Conservation (phyloP, 2,329 filamentous ascomycete genomes). For the Colletotrichum sp. region DNA sequence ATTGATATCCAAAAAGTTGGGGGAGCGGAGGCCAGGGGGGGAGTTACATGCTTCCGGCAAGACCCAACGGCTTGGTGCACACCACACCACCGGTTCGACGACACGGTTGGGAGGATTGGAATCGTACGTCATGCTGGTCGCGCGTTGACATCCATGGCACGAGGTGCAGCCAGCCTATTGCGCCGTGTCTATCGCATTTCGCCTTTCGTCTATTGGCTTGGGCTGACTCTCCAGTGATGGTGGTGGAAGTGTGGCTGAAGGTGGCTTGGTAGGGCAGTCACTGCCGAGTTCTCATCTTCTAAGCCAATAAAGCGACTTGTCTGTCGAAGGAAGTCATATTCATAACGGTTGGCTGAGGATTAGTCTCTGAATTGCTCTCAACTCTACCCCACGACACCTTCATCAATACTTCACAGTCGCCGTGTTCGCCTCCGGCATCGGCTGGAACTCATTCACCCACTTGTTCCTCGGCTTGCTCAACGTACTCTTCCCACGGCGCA, state of each 20-base stretch:
- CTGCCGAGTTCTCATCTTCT: not conserved
- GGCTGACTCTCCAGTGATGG: not conserved
- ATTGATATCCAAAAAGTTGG: not conserved
- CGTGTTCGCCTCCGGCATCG: not conserved
- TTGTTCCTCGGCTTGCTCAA: conserved; percentile 24
- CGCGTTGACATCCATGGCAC: not conserved
- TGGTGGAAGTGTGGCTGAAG: not conserved
- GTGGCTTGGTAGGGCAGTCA: not conserved
- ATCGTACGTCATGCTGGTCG: not conserved
- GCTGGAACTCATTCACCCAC: conserved; percentile 15
- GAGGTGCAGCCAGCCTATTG: not conserved
- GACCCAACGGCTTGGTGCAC: not conserved
- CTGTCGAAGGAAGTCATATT: not conserved
- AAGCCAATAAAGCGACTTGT: fast-evolving
- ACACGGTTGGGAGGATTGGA: not conserved
- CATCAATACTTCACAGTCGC: not conserved
- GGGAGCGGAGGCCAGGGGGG: not conserved
- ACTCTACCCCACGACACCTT: not conserved
- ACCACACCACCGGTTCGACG: not conserved
- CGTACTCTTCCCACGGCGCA: conserved; percentile 41
- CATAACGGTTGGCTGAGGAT: not conserved
- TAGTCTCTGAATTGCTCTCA: not conserved
- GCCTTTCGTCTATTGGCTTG: not conserved
- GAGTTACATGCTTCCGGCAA: not conserved
- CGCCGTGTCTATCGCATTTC: not conserved